Evolutionary conservation across 495 filamentous ascomycete species (phyloP).

Genomic region (Penicillium roqueforti): DNA sequence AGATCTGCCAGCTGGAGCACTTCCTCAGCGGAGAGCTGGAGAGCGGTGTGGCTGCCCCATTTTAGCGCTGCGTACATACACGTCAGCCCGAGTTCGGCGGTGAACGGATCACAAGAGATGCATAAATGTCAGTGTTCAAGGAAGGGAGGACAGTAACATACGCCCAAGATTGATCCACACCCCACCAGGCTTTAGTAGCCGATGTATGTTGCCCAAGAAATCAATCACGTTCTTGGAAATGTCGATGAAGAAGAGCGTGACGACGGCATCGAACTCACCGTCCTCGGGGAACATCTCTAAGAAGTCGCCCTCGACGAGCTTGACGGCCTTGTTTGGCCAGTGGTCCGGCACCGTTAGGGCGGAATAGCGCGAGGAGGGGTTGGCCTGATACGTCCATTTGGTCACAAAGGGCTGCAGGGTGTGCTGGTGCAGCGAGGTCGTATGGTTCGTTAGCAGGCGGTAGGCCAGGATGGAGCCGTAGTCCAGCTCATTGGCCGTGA

Average conservation of each 20-base stretch:
- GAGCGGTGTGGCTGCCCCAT: not conserved
- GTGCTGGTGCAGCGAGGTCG: not conserved
- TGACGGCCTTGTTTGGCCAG: not conserved
- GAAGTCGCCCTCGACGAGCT: not conserved
- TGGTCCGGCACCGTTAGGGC: not conserved
- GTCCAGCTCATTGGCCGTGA: slow-evolving; percentile 4
- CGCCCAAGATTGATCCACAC: not conserved
- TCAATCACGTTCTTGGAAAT: not conserved
- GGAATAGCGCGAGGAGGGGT: not conserved
- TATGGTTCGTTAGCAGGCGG: not conserved
- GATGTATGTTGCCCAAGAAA: not conserved
- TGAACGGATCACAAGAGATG: not conserved
- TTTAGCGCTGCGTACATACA: not conserved
- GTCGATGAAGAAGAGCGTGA: not conserved
- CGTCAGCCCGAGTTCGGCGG: not conserved
- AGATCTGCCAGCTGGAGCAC: not conserved
- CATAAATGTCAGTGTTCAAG: not conserved
- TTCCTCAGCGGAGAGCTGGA: not conserved
- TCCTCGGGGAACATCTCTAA: not conserved
- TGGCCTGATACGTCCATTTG: not conserved
- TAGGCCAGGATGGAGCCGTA: slow-evolving; percentile 3
- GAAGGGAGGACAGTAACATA: not conserved
- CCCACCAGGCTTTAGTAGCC: not conserved
- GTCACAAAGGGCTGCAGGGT: not conserved
- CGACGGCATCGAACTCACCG: not conserved